Base-by-base conservation (phyloP, 2,329 filamentous ascomycete genomes). In the Biscogniauxia marginata region DNA sequence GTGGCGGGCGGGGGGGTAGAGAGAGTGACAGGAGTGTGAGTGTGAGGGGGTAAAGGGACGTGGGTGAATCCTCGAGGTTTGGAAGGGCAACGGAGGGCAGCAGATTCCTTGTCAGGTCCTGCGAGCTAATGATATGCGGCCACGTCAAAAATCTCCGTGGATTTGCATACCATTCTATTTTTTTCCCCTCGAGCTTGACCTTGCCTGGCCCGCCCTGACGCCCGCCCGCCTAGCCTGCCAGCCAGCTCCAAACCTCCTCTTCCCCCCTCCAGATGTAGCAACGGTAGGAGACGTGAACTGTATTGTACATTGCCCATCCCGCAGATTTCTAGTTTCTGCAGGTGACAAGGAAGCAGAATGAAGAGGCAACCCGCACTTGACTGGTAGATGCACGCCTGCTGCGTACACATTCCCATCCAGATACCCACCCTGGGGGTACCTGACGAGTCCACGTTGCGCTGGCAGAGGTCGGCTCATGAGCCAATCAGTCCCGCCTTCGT, bases 81-180 rank as follows among this genome's bases (percentile, higher is more conserved):
- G n/a, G 5, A 46, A 46, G 43, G 43, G 43, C n/a, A 46, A 46
- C n/a, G 25, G 25, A 30, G 25, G 25, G 25, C 25, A 30, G 25
- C 25, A 30, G 25, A 30, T 30, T 30, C 25, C 30, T 39, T 39
- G 30, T 16, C n/a, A 62, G 59, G 53, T 60, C 59, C 55, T 51
- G 56, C 58, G 52, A 63, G 60, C 66, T 68, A 68, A 68, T 69
- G 65, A 68, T 59, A 65, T 65, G 63, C 64, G 65, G 67, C 67
- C 68, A 70, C 68, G 67, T 70, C 68, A 68, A 70, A 59, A 68
- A 62, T 69, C 65, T 66, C 68, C 68, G 67, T 58, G 57, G 57
- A n/a, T n/a, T n/a, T n/a, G n/a, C n/a, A 52, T 47, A 51, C 52
- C 7, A 23, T 19, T 30, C 24, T 49, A n/a, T 30, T 49, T 30